Base-by-base conservation (phyloP, 2,329 filamentous ascomycete species). In the Epicoccum nigrum region DNA sequence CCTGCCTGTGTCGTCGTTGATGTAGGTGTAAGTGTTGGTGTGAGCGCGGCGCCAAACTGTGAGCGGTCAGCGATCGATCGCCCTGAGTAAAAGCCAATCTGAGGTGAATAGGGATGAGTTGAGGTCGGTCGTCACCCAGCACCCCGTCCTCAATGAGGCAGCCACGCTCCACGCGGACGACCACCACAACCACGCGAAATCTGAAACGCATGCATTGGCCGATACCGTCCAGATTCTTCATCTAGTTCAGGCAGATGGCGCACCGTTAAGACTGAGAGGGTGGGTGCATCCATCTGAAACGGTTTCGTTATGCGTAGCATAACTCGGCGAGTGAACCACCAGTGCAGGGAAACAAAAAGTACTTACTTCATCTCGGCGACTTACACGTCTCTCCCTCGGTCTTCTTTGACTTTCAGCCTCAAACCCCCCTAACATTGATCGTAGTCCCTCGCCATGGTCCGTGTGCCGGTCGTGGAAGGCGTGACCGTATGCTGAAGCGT, bases 331-430 rank as follows among this genome's bases (percentile, higher is more conserved):
- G 58, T 59, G 50, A 59, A 60, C 28, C 43, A 34, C 39, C 32
- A 49, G 32, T 45, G 38, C n/a, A 45, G 42, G 45, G 53, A 69
- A 61, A 60, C 54, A 59, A 51, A 48, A 40, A 27, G 51, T 52
- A 73, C 70, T 70, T 54, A 71, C 70, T 54, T 66, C 65, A 55
- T 62, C 55, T 55, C 54, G 59, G 45, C 43, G 57, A 27, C 42
- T 56, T 46, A 55, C 42, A 12, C 45, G 51, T 45, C 59, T 48
- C 19, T 51, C 56, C 11, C 11, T 21, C 21, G 35, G 55, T 16
- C 39, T 59, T 27, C 43, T 56, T 47, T 56, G 49, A 11, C 44
- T 38, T 37, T 55, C 58, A 15, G 54, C 56, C 49, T 70, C 66
- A 31, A 64, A 44, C 17, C 60, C 60, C 32, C 63, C 34, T 15